Base-by-base conservation (phyloP, 768 basidiomycete species). In the Sarcodon sp. region DNA sequence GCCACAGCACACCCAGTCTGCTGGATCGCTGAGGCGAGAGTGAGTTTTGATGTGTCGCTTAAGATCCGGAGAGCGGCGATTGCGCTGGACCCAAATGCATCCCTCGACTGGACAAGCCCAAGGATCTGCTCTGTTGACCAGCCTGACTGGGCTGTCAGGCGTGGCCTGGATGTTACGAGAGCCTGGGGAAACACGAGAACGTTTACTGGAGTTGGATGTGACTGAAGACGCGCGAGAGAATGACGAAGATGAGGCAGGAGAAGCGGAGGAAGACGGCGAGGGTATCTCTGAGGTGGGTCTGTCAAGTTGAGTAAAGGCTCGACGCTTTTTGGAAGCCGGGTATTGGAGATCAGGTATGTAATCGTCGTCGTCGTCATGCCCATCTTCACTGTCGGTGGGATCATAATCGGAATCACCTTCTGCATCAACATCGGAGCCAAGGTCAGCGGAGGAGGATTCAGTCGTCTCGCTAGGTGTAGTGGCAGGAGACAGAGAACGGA, bases 31-130 rank as follows among this genome's bases (percentile, higher is more conserved):
- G 3, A 33, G 18, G n/a, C 32, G 33, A 52, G 7, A 33, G 51
- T 58, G 57, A n/a, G 46, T 47, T 36, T 27, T 31, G 37, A 56
- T 21, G 49, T 58, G 57, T n/a, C 57, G 55, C 46, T 36, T 43
- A 44, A 58, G 37, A 49, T 58, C 57, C 15, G 50, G 48, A 39
- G 4, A 39, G 47, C 57, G 57, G 12, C 21, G 43, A 39, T 49
- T 50, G 31, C 3, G 1, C 53, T 51, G 52, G 33, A 43, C 46
- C 47, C 50, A 53, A 12, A 3, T 13, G 52, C 57, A 58, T 49
- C 33, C 15, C 47, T 51, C n/a, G 51, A 55, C 37, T 7, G 33
- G 15, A 36, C 47, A 1, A 1, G 15, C 16, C 8, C 15, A 41
- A 27, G 15, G 16, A 8, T 15, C 7, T 1, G 15, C 39, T 13